Evolutionary conservation across 345 rosid species (phyloP).

Genomic region (Syzygium aqueum): DNA sequence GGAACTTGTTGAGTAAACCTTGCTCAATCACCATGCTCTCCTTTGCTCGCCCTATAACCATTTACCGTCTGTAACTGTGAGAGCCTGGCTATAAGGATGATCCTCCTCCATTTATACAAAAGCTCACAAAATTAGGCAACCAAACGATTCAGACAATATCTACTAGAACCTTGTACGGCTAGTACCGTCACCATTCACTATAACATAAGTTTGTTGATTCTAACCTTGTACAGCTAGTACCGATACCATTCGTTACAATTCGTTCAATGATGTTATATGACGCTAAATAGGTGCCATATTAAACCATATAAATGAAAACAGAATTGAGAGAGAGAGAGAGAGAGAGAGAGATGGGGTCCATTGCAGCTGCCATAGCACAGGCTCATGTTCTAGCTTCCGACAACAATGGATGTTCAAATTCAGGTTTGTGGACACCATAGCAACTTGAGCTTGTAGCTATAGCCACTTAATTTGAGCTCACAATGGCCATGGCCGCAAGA

Average conservation of each 20-base stretch:
- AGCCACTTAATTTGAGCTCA: neutral
- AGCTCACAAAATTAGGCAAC: neutral
- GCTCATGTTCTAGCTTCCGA: neutral
- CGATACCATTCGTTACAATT: neutral
- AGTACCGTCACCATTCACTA: neutral
- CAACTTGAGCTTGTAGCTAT: neutral
- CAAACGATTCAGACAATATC: neutral
- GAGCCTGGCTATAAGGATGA: neutral
- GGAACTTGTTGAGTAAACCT: neutral
- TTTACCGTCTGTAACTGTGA: neutral
- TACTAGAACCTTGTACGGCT: neutral
- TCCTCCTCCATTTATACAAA: neutral
- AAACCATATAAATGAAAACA: neutral
- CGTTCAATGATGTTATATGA: neutral
- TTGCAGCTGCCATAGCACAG: neutral
- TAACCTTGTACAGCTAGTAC: too few species aligned
- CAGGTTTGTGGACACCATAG: accelerated
- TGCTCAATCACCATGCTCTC: neutral
- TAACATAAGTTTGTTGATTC: neutral
- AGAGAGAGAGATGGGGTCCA: neutral
- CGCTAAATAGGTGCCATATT: neutral
- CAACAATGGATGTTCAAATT: neutral
- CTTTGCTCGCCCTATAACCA: neutral
- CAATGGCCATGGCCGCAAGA: neutral
- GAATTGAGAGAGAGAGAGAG: neutral